phyloP scores from a whole-genome alignment of 495 filamentous ascomycete species.

The Tuber borchii region DNA sequence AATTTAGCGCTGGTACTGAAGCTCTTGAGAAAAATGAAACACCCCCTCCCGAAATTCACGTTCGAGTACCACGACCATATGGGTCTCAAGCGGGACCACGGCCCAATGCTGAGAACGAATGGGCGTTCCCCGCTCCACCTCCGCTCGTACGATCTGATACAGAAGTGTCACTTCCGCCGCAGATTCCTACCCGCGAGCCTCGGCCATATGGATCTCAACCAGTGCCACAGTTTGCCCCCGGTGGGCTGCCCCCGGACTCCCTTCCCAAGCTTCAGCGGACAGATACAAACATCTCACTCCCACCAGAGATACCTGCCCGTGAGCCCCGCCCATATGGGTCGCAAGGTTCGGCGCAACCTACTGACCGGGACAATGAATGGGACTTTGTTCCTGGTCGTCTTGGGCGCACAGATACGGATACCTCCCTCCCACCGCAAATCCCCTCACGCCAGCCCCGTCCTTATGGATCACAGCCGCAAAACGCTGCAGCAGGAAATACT shows the following conservation, averaged over 20 bases:
- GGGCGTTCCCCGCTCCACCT: neutral
- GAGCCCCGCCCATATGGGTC: neutral
- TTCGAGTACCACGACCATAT: neutral
- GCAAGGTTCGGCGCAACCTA: neutral
- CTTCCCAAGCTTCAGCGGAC: neutral
- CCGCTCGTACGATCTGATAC: constrained; percentile 3
- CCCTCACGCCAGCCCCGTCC: neutral
- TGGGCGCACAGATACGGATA: neutral
- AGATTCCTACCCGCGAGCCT: neutral
- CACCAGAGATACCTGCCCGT: neutral
- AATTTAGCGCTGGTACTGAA: neutral
- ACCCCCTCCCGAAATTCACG: neutral
- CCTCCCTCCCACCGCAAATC: neutral
- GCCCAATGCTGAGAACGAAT: neutral
- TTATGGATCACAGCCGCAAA: neutral
- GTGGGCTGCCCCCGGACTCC: neutral
- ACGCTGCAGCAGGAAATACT: neutral
- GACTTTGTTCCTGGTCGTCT: neutral
- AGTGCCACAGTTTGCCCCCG: neutral
- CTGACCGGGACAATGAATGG: neutral
- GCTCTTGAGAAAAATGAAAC: neutral
- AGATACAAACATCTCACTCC: neutral
- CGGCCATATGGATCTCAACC: neutral
- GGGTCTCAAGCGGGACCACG: neutral
- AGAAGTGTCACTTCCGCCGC: neutral